Base-by-base conservation (phyloP, 164 flowering plant genomes). In the Aristolochia fimbriata region DNA sequence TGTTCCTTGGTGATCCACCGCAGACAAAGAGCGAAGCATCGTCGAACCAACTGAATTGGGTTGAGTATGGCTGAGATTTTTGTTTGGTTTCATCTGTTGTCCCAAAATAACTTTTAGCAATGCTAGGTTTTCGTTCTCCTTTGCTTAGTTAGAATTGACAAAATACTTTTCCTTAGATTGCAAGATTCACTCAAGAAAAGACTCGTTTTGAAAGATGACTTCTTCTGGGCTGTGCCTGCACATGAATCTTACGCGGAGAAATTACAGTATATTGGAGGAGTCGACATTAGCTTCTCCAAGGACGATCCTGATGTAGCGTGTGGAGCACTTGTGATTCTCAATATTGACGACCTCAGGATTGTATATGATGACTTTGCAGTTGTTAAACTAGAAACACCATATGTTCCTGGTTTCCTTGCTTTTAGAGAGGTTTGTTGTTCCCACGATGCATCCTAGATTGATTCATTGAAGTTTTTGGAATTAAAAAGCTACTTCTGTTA, bases 381-480 rank as follows among this genome's bases (percentile, higher is more conserved):
- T n/a, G 77, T 73, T 63, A 65, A 51, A 47, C 81, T 86, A 37
- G 67, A 71, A 6, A 69, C 80, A 37, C 96, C 96, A 6, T 91
- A 91, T 62, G 73, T 88, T 52, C 81, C 98, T 55, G 98, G 92
- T 12, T 91, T 88, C 73, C 88, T 91, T 62, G 98, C 96, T 31
- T 91, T 88, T 63, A 82, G 96, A 72, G 98, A 91, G 92, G 97
- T 86, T 19, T 43, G 27, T 10, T 1, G 7, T n/a, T 27, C 30
- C 30, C 5, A 2, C 30, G 30, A 2, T 2, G 5, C 30, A 27
- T 5, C 30, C 30, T 27, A 2, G 3, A 27, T 27, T 27, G 3
- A 27, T 27, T 5, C 5, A 27, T 43, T 37, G 10, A 7, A 33
- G 30, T 43, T 30, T 23, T 48, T 2, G 22, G 22, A 37, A 10